Conservation (phyloP, 306 rosid genomes). For the Spatholobus suberectus region DNA sequence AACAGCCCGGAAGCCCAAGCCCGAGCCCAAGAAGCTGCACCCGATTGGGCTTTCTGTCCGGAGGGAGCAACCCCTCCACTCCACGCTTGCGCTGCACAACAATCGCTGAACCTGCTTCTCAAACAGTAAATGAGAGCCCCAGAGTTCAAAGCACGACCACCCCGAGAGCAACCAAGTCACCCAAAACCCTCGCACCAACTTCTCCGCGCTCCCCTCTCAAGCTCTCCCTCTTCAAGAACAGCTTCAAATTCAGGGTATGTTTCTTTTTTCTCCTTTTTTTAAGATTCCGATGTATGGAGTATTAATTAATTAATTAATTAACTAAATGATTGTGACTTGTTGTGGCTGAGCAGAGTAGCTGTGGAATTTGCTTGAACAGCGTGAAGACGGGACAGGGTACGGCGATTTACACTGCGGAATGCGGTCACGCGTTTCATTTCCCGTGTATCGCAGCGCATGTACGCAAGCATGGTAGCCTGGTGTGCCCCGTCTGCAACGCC, state of each 20-base stretch:
- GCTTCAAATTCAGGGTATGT: constrained; percentile 90
- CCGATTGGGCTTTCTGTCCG: constrained; percentile 72
- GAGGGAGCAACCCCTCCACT: constrained; percentile 73
- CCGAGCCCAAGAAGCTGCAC: constrained; percentile 79
- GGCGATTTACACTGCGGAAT: constrained; percentile 97
- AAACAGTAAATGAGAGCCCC: constrained; percentile 52
- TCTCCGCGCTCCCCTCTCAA: constrained; percentile 95
- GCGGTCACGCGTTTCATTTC: constrained; percentile 89
- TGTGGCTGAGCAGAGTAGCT: constrained; percentile 70
- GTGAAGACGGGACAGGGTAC: constrained; percentile 97
- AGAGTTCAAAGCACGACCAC: constrained; percentile 51
- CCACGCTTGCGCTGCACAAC: constrained; percentile 42
- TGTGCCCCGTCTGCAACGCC: constrained; percentile 89
- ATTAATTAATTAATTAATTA: background rate
- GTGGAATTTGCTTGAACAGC: constrained; percentile 89
- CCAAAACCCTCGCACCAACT: constrained; percentile 51
- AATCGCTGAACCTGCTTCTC: background rate
- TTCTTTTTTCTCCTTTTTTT: too few relatives aligned
- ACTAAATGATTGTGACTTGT: background rate
- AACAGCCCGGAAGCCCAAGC: constrained; percentile 50
- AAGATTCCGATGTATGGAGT: background rate
- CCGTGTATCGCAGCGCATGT: constrained; percentile 85
- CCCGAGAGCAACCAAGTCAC: constrained; percentile 59
- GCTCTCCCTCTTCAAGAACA: constrained; percentile 87
- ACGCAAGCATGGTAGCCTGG: constrained; percentile 66